Percentiles rank a stretch among this genome's conserved stretches.
Evolutionary conservation across 2,329 filamentous ascomycete genomes (phyloP).

Genomic region (Venturia effusa): DNA sequence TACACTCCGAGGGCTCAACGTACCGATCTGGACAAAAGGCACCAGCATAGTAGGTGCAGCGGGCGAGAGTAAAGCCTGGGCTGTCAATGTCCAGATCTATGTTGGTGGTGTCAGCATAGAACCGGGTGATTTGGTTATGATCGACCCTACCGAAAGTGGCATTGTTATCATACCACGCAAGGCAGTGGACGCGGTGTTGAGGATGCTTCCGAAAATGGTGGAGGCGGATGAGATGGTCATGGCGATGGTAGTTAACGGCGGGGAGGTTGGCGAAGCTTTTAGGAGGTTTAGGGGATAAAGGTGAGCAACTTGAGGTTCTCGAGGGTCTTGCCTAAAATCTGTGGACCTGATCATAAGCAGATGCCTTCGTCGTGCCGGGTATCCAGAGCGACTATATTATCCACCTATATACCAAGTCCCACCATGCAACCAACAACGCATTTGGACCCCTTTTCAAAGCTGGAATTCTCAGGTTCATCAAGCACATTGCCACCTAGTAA

Average conservation of each 20-base stretch:
- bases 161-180: constrained; percentile 56
- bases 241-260: constrained; percentile 51
- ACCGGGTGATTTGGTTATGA: constrained; percentile 56
- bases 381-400: no score
- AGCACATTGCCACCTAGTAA: background rate
- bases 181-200: constrained; percentile 49
- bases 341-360: background rate
- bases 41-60: constrained; percentile 49
- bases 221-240: constrained; percentile 32
- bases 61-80: constrained; percentile 46
- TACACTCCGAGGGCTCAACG: constrained; percentile 43
- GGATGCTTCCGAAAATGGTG: constrained; percentile 43
- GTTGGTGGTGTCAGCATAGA: constrained; percentile 20
- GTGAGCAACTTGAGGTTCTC: background rate
- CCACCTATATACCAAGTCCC: background rate
- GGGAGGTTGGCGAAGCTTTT: constrained; percentile 56
- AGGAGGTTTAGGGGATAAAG: constrained; percentile 34
- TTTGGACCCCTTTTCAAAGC: background rate
- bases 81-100: constrained; percentile 31
- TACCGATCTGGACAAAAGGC: constrained; percentile 50
- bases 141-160: constrained; percentile 55
- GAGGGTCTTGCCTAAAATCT: background rate
- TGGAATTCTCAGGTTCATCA: background rate
- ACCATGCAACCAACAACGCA: background rate
- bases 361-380: background rate